A percentile compares a stretch with the other conserved stretches of the same genome.
phyloP scores from a whole-genome alignment of 2,329 filamentous ascomycete species.

The Periconia sp. region DNA sequence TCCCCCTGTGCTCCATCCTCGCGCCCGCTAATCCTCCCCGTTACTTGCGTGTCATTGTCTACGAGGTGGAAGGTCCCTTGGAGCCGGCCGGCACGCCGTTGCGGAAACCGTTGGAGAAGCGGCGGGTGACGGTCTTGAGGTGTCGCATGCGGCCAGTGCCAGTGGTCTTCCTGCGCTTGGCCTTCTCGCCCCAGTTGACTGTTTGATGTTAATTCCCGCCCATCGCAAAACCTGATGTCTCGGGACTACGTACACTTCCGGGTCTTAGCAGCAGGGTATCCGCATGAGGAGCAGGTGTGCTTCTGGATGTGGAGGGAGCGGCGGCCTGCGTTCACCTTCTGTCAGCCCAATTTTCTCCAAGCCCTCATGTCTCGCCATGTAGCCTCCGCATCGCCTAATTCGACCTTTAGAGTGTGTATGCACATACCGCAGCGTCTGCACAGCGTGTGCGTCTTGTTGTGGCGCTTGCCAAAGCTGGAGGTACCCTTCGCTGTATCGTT shows the following conservation, averaged over 20 bases:
- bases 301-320: slow-evolving; percentile 99
- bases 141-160: slow-evolving; percentile 95
- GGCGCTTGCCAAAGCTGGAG: slow-evolving; percentile 28
- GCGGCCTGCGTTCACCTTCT: slow-evolving; percentile 66
- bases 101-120: slow-evolving; percentile 99
- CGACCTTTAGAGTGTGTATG: slow-evolving; percentile 21
- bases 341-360: slow-evolving; percentile 38
- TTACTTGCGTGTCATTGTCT: slow-evolving; percentile 23
- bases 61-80: slow-evolving; percentile 63
- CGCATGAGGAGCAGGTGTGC: slow-evolving; percentile 95
- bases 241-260: slow-evolving; percentile 88
- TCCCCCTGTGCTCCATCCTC: slow-evolving; percentile 30
- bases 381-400: slow-evolving; percentile 12
- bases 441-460: slow-evolving; percentile 71
- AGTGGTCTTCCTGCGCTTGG: slow-evolving; percentile 99
- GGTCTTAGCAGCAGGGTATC: slow-evolving; percentile 96
- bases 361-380: slow-evolving; percentile 9
- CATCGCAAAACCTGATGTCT: slow-evolving; percentile 6
- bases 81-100: slow-evolving; percentile 84
- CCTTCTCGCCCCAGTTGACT: slow-evolving; percentile 99
- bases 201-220: slow-evolving; percentile 37
- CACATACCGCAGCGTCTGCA: slow-evolving; percentile 97
- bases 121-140: slow-evolving; percentile 89
- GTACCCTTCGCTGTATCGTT: slow-evolving; percentile 66
- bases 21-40: slow-evolving; percentile 25